Evolutionary conservation across 2,329 filamentous ascomycete genomes (phyloP).

Genomic region (Diaporthe sp.): DNA sequence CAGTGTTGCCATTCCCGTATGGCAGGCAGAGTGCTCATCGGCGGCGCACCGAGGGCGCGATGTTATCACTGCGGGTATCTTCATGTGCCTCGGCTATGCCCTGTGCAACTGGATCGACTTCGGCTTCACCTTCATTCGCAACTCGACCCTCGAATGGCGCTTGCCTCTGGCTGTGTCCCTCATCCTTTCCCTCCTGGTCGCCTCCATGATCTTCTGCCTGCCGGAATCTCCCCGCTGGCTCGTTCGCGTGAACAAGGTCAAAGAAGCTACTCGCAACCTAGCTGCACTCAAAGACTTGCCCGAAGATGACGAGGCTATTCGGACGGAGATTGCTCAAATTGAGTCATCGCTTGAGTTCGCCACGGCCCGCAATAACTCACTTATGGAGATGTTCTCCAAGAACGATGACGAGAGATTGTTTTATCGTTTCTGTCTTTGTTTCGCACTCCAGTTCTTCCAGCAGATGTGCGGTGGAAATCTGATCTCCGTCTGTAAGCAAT

Average conservation of each 20-base stretch:
- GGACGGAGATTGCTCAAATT: constrained; percentile 36
- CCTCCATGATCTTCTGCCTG: constrained; percentile 34
- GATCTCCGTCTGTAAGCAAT: not conserved
- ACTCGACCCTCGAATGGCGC: constrained; percentile 39
- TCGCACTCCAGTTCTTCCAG: constrained; percentile 62
- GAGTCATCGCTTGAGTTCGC: constrained; percentile 47
- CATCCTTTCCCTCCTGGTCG: constrained; percentile 36
- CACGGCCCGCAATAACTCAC: constrained; percentile 49
- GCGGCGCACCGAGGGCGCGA: constrained; percentile 41
- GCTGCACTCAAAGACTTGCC: constrained; percentile 36
- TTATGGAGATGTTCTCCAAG: constrained; percentile 60
- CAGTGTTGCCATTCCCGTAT: constrained; percentile 60
- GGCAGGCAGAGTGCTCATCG: constrained; percentile 43
- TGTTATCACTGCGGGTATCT: constrained; percentile 42
- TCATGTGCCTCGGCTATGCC: constrained; percentile 39
- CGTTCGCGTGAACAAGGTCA: constrained; percentile 32
- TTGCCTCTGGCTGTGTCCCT: constrained; percentile 36
- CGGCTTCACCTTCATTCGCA: constrained; percentile 37
- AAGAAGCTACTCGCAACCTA: constrained; percentile 35
- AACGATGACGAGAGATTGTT: constrained; percentile 60
- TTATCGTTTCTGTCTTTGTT: constrained; percentile 64
- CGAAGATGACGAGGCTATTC: constrained; percentile 32
- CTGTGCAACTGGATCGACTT: constrained; percentile 41
- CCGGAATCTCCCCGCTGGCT: constrained; percentile 41
- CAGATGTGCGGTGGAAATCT: constrained; percentile 53